These are phyloP conservation scores for Arabidopsis lyrata DNA, from an alignment of 441 rosid genomes.

Conservation along the genomic window DNA sequence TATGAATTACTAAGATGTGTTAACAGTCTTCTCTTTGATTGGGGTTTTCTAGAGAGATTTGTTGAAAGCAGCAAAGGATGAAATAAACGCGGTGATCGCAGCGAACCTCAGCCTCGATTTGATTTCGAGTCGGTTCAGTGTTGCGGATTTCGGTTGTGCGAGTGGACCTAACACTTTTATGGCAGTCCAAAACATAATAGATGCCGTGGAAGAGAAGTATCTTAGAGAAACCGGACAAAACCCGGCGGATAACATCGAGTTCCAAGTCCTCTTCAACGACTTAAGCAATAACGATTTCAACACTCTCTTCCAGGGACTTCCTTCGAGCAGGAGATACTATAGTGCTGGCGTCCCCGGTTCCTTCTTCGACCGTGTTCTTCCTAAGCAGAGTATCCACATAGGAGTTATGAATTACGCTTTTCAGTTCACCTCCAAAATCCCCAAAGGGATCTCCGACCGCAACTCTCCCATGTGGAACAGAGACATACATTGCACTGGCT, in stretches of 20 bases:
- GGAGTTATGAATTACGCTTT: constrained; percentile 1
- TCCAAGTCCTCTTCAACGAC: constrained; percentile 7
- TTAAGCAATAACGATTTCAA: background rate
- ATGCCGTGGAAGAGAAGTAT: background rate
- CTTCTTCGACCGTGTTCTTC: background rate
- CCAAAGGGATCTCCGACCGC: background rate
- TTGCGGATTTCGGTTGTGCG: constrained; percentile 50
- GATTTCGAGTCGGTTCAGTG: background rate
- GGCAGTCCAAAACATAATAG: background rate
- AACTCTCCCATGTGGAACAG: background rate
- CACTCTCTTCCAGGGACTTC: background rate
- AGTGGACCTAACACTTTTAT: constrained; percentile 13
- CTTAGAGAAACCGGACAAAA: background rate
- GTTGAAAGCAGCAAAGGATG: constrained; percentile 4
- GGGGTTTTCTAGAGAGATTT: background rate
- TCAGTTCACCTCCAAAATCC: background rate
- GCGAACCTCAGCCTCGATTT: background rate
- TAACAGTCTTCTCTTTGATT: background rate
- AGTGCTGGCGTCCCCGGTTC: background rate
- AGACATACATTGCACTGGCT: background rate
- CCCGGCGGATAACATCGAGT: background rate
- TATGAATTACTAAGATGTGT: background rate
- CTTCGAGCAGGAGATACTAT: background rate
- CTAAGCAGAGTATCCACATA: background rate
- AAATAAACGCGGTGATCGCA: background rate